phyloP scores from a whole-genome alignment of 768 basidiomycete species.

The Xerocomellus amylosporus region DNA sequence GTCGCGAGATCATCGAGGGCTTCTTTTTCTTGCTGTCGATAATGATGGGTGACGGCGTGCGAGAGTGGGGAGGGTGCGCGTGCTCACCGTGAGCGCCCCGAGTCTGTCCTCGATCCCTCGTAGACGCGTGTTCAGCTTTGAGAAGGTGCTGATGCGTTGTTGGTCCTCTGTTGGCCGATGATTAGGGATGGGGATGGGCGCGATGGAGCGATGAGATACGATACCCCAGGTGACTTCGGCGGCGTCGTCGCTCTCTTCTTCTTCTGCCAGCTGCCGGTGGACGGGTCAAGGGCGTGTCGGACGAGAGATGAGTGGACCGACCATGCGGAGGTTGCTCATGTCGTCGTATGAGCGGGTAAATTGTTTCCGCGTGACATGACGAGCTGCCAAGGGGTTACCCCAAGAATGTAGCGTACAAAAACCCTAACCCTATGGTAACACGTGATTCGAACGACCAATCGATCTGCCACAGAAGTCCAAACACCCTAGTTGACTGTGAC shows the following conservation, averaged over 20 bases:
- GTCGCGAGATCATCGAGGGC: slow-evolving; percentile 84
- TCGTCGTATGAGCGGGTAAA: too few relatives aligned
- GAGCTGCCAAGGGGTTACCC: too few relatives aligned
- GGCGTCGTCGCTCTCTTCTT: slow-evolving; percentile 72
- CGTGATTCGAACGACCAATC: too few relatives aligned
- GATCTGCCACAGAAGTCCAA: too few relatives aligned
- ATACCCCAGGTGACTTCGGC: slow-evolving; percentile 89
- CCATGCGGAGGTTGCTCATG: slow-evolving; percentile 60
- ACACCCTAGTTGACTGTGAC: too few relatives aligned
- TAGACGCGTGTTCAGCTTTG: slow-evolving; percentile 82
- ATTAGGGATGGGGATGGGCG: too few relatives aligned
- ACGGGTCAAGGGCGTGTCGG: neutral
- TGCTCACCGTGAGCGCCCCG: slow-evolving; percentile 64
- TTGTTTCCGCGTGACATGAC: too few relatives aligned
- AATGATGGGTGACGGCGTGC: neutral
- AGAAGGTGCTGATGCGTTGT: slow-evolving; percentile 87
- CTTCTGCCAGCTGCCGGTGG: slow-evolving; percentile 69
- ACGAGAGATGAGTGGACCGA: slow-evolving; percentile 24
- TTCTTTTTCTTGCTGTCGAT: slow-evolving; percentile 84
- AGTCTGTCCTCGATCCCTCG: slow-evolving; percentile 70
- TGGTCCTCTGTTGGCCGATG: slow-evolving; percentile 62
- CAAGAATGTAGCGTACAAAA: too few relatives aligned
- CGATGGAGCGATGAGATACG: too few relatives aligned
- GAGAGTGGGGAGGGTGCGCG: neutral
- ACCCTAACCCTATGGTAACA: too few relatives aligned